phyloP scores from a whole-genome alignment of 2,329 filamentous ascomycete genomes.

The Pseudogymnoascus sp. region DNA sequence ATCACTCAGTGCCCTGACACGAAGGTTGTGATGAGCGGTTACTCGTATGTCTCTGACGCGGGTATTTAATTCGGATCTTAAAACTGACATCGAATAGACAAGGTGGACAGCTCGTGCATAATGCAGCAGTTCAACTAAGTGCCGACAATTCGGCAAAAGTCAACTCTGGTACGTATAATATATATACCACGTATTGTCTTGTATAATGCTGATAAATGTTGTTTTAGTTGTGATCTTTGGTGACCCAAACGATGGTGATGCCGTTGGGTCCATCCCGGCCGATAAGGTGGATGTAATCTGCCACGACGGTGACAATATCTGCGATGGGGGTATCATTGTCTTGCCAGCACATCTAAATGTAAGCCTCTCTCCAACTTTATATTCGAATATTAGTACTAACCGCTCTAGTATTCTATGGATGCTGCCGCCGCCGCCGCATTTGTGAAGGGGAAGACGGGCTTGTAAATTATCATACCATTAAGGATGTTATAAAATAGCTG shows the following conservation, averaged over 20 bases:
- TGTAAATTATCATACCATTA: neutral
- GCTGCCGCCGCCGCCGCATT: conserved; percentile 9
- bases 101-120: conserved; percentile 22
- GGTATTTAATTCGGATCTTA: neutral
- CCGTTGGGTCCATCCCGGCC: conserved; percentile 17
- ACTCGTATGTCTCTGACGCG: conserved; percentile 14
- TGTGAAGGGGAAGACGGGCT: conserved; percentile 2
- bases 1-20: conserved; percentile 18
- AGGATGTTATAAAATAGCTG: no score
- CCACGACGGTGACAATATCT: conserved; percentile 21
- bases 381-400: neutral
- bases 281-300: conserved; percentile 21
- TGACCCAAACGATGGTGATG: conserved; percentile 20
- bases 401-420: conserved; percentile 10
- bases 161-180: conserved; percentile 15
- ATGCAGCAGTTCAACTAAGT: conserved; percentile 18
- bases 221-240: conserved; percentile 21
- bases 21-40: conserved; percentile 22
- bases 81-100: conserved; percentile 8
- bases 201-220: neutral
- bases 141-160: conserved; percentile 15
- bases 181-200: neutral
- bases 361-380: neutral
- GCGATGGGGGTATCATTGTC: conserved; percentile 13
- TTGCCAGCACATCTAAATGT: conserved; percentile 16